Evolutionary conservation across 306 rosid genomes (phyloP).

Genomic region (Acacia crassicarpa): DNA sequence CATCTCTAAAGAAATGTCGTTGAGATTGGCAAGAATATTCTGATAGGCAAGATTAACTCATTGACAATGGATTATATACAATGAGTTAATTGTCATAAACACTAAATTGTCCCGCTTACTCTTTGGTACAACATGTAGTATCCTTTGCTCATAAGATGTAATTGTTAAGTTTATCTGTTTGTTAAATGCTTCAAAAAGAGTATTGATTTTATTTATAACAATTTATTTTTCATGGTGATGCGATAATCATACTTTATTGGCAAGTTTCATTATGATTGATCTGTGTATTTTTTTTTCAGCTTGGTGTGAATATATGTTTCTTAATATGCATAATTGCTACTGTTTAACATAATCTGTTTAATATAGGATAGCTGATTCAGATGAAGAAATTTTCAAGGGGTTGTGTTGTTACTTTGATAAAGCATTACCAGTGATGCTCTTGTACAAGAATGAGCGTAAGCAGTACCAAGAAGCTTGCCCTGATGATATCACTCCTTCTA

Average conservation of each 20-base stretch:
- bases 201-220: not conserved
- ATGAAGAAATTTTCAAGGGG: constrained; percentile 70
- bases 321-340: not conserved
- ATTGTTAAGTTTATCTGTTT: not conserved
- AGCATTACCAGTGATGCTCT: constrained; percentile 74
- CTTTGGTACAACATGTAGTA: not conserved
- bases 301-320: constrained; percentile 1
- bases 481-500: constrained; percentile 55
- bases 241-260: not conserved
- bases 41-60: too few relatives aligned
- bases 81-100: not conserved
- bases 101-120: not conserved
- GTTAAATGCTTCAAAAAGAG: not conserved
- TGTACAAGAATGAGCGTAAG: constrained; percentile 76
- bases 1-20: too few relatives aligned
- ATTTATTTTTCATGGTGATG: constrained; percentile 7
- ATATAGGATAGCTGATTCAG: constrained; percentile 58
- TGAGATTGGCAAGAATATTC: too few relatives aligned
- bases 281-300: not conserved
- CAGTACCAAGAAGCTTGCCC: constrained; percentile 68
- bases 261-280: constrained; percentile 20
- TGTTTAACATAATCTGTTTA: constrained; percentile 18
- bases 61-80: not conserved
- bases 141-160: not conserved
- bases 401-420: constrained; percentile 78